Conservation (phyloP, 768 basidiomycete genomes). For the Psilocybe subaeruginosa region DNA sequence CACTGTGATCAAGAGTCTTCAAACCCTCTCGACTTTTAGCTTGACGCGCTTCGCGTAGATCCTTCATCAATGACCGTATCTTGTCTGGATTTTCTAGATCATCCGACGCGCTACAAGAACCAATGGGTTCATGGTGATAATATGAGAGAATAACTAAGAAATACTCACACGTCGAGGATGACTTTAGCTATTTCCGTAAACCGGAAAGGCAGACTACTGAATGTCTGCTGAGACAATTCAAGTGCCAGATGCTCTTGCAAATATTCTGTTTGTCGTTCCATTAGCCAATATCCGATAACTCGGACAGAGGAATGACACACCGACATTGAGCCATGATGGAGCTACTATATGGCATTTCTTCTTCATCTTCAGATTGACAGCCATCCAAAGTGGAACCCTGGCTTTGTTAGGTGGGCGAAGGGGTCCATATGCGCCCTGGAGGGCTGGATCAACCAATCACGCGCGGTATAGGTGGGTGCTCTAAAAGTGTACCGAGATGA, state of each 20-base stretch:
- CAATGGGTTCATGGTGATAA: not conserved
- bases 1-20: conserved; percentile 76
- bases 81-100: conserved; percentile 87
- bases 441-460: conserved; percentile 23
- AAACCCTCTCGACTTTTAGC: conserved; percentile 92
- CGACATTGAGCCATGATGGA: conserved; percentile 87
- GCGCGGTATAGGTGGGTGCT: conserved; percentile 12
- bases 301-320: conserved; percentile 44
- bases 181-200: conserved; percentile 92
- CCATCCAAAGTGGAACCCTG: conserved; percentile 95
- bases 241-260: conserved; percentile 73
- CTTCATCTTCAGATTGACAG: conserved; percentile 90
- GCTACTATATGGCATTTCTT: conserved; percentile 93
- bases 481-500: conserved; percentile 72
- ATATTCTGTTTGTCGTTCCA: conserved; percentile 57
- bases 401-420: conserved; percentile 85
- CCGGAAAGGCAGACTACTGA: conserved; percentile 83
- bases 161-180: conserved; percentile 87
- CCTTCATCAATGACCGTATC: conserved; percentile 84
- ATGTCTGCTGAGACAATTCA: conserved; percentile 75
- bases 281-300: not conserved
- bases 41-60: conserved; percentile 94
- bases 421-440: conserved; percentile 91
- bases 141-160: not conserved
- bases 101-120: conserved; percentile 73